These are phyloP conservation scores for Rhododendron simsii DNA, from an alignment of 148 eudicot genomes.

Conservation along the genomic window DNA sequence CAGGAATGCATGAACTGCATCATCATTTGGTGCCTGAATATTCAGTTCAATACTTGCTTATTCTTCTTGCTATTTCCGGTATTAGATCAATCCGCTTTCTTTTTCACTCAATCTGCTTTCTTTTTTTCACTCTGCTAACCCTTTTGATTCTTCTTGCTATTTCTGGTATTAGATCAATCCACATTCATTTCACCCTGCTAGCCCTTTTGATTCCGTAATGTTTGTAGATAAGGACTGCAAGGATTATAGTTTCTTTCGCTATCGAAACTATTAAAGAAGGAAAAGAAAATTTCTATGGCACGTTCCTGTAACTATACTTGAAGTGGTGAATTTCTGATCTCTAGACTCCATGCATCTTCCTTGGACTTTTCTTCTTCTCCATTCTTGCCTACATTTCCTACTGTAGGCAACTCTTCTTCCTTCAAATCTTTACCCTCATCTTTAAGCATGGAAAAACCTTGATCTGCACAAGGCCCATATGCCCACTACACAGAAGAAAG, in stretches of 20 bases:
- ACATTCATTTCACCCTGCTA: too few species aligned
- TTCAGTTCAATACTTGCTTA: too few species aligned
- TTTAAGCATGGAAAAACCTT: slow-evolving; percentile 14
- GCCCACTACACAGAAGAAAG: slow-evolving; percentile 53
- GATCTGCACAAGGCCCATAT: slow-evolving; percentile 58
- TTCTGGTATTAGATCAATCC: too few species aligned
- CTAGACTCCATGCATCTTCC: background rate
- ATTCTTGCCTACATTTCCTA: slow-evolving; percentile 7
- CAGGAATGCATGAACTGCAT: too few species aligned
- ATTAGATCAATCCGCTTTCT: too few species aligned
- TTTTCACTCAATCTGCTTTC: too few species aligned
- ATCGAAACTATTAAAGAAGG: background rate
- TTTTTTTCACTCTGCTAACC: too few species aligned
- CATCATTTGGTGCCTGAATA: too few species aligned
- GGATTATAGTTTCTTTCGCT: background rate
- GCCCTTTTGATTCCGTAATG: too few species aligned
- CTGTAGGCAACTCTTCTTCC: slow-evolving; percentile 28
- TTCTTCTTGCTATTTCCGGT: too few species aligned
- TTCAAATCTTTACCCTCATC: slow-evolving; percentile 14
- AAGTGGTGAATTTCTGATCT: background rate
- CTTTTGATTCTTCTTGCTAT: too few species aligned
- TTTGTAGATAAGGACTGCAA: too few species aligned
- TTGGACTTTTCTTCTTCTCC: slow-evolving; percentile 15
- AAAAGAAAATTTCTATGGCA: background rate
- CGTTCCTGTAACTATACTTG: background rate